phyloP scores from a whole-genome alignment of 805 yeast species.

The Millerozyma miso region DNA sequence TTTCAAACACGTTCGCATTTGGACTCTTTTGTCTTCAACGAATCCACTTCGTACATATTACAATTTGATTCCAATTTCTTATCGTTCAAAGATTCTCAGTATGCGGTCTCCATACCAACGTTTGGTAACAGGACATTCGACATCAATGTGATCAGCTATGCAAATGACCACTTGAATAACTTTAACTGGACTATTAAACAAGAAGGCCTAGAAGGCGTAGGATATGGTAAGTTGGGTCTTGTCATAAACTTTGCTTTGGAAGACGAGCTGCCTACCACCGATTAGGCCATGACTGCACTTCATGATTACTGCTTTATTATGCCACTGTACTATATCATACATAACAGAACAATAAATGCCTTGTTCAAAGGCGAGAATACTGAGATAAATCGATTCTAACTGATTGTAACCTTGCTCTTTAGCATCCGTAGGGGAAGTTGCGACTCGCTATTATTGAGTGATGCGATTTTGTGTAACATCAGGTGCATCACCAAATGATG shows the following conservation, averaged over 20 bases:
- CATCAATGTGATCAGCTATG: constrained; percentile 37
- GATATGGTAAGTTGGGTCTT: constrained; percentile 28
- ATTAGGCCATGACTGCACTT: no score
- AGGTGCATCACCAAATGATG: constrained; percentile 9
- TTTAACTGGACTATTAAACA: constrained; percentile 44
- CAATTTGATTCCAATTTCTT: constrained; percentile 55
- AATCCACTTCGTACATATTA: constrained; percentile 37
- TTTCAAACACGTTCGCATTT: constrained; percentile 40
- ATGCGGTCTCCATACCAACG: constrained; percentile 50
- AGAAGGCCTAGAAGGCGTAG: constrained; percentile 30
- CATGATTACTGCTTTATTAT: no score
- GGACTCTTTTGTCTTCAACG: constrained; percentile 35
- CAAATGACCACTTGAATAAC: constrained; percentile 41
- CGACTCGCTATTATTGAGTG: no score
- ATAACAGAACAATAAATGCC: no score
- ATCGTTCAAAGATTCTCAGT: constrained; percentile 46
- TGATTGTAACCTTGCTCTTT: no score
- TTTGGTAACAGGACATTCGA: constrained; percentile 41
- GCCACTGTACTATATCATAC: no score
- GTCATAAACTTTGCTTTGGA: constrained; percentile 34
- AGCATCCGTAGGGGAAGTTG: no score
- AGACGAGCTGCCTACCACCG: no score
- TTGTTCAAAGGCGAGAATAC: no score
- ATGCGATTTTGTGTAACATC: constrained; percentile 3
- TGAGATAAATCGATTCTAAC: no score